Evolutionary conservation across 495 filamentous ascomycete genomes (phyloP), one percentile per base, ranked within the genome.

Genomic region (Halenospora varia): DNA sequence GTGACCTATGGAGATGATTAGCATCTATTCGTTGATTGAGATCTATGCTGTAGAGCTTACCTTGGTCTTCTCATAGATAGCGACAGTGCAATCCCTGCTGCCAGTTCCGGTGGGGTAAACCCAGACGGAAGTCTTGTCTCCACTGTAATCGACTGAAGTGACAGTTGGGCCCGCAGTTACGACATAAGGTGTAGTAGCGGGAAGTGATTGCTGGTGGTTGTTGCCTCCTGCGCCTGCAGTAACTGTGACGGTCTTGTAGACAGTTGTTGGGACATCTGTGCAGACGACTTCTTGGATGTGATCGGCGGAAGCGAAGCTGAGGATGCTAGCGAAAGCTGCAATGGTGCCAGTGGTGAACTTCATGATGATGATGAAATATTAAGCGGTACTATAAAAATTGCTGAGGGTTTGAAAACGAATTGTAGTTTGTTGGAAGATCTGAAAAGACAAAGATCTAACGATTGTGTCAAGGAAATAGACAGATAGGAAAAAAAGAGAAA

Each of bases 321-420:
- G 20, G 42, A 62, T 1, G 2, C 45, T 18, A 18, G 15, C 42
- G 24, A 58, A 23, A 8, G 47, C n/a, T 17, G 60, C 22, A 51
- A 62, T 35, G 29, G 6, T n/a, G n/a, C n/a, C n/a, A 23, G 8
- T 59, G 6, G 55, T 51, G 55, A 62, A 51, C 47, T 62, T 58
- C 60, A 62, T 62, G 35, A 23, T 61, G 47, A 53, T 46, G 17
- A 13, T 35, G 29, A 35, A 35, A 35, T n/a, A 35, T 35, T 35
- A 35, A 35, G 29, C 13, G 4, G 29, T 4, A 35, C 29, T 35
- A 35, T 13, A 35, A 35, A 35, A 35, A 35, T 35, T 35, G 29
- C 29, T 13, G 29, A 35, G 29, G 29, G 29, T 35, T 35, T 35
- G 29, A 35, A 35, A 35, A 35, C 29, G 13, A 35, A 35, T 35